Evolutionary conservation across 441 rosid genomes (phyloP).

Genomic region (Brassica balearica): DNA sequence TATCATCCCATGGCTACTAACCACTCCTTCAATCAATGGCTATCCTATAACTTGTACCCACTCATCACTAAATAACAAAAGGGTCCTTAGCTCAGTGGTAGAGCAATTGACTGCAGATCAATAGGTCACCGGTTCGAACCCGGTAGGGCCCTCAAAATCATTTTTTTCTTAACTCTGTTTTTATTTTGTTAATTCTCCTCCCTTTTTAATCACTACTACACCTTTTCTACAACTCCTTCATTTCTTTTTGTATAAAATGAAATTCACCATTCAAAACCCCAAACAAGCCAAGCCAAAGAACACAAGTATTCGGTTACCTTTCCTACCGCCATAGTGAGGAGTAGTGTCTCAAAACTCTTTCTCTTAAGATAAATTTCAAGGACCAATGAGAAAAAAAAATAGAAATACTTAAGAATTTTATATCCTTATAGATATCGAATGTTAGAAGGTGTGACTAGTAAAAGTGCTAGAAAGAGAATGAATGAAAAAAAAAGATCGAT

Average conservation of each 20-base stretch:
- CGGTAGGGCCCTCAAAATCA: conserved; percentile 62
- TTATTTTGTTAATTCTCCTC: background rate
- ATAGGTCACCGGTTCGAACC: conserved; percentile 88
- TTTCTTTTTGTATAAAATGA: conserved; percentile 8
- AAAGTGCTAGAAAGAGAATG: no score
- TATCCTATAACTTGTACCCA: background rate
- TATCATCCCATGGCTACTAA: background rate
- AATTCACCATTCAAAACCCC: background rate
- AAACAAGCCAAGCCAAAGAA: conserved; percentile 14
- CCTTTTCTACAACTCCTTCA: conserved; percentile 9
- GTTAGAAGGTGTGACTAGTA: no score
- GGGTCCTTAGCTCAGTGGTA: conserved; percentile 95
- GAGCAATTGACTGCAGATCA: conserved; percentile 98
- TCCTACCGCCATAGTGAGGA: background rate
- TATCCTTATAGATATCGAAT: no score
- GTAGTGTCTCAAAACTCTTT: background rate
- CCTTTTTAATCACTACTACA: background rate
- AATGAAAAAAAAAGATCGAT: no score
- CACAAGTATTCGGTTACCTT: background rate
- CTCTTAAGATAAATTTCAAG: no score
- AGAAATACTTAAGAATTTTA: no score
- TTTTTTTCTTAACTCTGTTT: background rate
- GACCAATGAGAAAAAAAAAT: no score
- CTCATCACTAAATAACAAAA: background rate
- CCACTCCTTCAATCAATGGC: background rate